Base-by-base conservation (phyloP, 169 alveolate genomes). In the Miamiensis avidus region DNA sequence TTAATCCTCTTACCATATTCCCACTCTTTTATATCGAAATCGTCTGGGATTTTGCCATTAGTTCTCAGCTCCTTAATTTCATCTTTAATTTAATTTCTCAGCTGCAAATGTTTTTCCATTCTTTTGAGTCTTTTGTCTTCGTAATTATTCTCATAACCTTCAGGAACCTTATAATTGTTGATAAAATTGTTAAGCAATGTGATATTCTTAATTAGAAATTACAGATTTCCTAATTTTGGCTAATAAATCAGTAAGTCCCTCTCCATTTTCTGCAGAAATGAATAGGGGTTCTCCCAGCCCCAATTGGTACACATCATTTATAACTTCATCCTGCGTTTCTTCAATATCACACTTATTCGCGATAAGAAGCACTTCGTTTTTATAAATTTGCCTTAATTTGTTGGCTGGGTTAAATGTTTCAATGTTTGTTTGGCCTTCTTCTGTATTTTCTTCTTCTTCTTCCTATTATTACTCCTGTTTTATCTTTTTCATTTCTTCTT, bases 251-350 rank as follows among this genome's bases (percentile, higher is more conserved):
- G 78, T 82, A 28, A 94, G 75, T 25, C 96, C 95, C 65, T 91
- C 93, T 1, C 94, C 94, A 77, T 94, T 92, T 78, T 82, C 91
- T 29, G 96, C 95, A 15, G 97, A 94, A 1, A 94, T 88, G 49
- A 86, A 90, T 0, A 92, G 27, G 25, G 96, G 97, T 31, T 94
- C 94, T 15, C 90, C 95, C 0, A 90, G 33, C 4, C 94, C 96
- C 75, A 89, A 33, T 33, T 82, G 75, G 34, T 90, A 91, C 1
- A 92, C 78, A 65, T 92, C 95, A 16, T 90, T 94, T 76, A 91
- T 89, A 82, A 31, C 30, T 76, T 88, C 85, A 29, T 87, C 92
- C 0, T 74, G 29, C 0, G 32, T n/a, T 11, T 27, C 33, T 31
- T 89, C 91, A 89, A 88, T 82, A 32, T 93, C 96, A 29, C 91